phyloP scores from a whole-genome alignment of 345 rosid species.

The Citrus trifoliata region DNA sequence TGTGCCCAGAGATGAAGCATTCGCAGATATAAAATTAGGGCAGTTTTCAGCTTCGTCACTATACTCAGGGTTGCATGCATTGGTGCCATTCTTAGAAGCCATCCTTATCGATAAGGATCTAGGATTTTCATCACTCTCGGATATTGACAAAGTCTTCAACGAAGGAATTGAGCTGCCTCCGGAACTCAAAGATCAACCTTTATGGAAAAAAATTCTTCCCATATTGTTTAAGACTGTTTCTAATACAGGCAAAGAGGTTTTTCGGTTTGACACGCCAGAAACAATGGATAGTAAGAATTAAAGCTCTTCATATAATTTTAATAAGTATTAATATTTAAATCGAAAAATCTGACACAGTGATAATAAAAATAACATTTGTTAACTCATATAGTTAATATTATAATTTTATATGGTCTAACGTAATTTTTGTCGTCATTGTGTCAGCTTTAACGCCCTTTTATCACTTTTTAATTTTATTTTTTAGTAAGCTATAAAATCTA shows the following conservation, averaged over 20 bases:
- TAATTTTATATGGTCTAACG: no score
- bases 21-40: constrained; percentile 44
- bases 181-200: background rate
- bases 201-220: constrained; percentile 44
- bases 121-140: constrained; percentile 57
- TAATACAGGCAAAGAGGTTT: constrained; percentile 32
- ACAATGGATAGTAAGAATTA: constrained; percentile 36
- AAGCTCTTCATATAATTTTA: no score
- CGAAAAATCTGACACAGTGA: accelerated
- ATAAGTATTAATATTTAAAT: no score
- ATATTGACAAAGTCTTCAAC: constrained; percentile 39
- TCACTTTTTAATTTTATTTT: no score
- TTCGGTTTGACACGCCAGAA: constrained; percentile 56
- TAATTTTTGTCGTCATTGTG: no score
- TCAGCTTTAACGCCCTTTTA: no score
- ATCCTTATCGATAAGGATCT: constrained; percentile 29
- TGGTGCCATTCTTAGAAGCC: constrained; percentile 48
- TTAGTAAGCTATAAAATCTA: no score
- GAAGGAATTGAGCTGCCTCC: no score
- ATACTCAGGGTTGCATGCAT: constrained; percentile 49
- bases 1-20: constrained; percentile 78
- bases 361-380: no score
- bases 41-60: constrained; percentile 57
- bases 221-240: constrained; percentile 42
- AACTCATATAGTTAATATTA: no score